Evolutionary conservation across 1,284 basidiomycete genomes (phyloP), one percentile per base, ranked within the genome.

Genomic region (Austroboletus olivaceoglutinosus): DNA sequence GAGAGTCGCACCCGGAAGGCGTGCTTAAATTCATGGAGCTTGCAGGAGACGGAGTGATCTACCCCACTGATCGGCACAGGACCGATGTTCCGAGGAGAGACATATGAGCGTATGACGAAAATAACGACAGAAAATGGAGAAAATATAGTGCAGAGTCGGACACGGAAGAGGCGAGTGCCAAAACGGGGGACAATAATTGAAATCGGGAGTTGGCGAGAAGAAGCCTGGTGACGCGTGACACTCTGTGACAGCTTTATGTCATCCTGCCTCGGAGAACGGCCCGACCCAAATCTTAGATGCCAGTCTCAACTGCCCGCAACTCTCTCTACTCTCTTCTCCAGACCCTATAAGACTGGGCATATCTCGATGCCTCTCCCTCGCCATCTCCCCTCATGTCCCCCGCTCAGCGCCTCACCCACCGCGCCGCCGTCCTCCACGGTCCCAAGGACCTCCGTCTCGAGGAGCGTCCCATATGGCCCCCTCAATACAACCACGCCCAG

Each of bases 361-460:
- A 54, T 59, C 49, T 45, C 30, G 43, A 70, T 70, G 61, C 53
- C 43, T 53, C 42, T 62, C 55, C 51, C 49, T 48, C 56, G 38
- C 58, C 56, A 54, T 57, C 54, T 55, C 30, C 49, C 40, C 54
- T 54, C 52, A 85, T 86, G 83, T 84, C 82, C 58, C 78, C 81
- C 52, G 69, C 77, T 52, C 75, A 78, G 43, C 73, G 83, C 60
- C 75, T 75, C 38, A 68, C 77, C 18, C 80, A 85, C 47, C 70
- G 73, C 51, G 85, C 86, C 50, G 83, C 78, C 55, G 85, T 91
- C 63, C 82, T 91, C 52, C 75, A 86, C 62, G 86, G 83, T 31
- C 72, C 86, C 50, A 80, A 78, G 59, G 88, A 91, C 72, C 78
- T 91, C 60, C 83, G 81, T 59, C 61, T 85, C 65, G 88, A 91